A percentile compares a stretch with the other conserved stretches of the same genome.
Conservation (phyloP, 2,329 filamentous ascomycete species). For the Xylariomycetidae sp. region DNA sequence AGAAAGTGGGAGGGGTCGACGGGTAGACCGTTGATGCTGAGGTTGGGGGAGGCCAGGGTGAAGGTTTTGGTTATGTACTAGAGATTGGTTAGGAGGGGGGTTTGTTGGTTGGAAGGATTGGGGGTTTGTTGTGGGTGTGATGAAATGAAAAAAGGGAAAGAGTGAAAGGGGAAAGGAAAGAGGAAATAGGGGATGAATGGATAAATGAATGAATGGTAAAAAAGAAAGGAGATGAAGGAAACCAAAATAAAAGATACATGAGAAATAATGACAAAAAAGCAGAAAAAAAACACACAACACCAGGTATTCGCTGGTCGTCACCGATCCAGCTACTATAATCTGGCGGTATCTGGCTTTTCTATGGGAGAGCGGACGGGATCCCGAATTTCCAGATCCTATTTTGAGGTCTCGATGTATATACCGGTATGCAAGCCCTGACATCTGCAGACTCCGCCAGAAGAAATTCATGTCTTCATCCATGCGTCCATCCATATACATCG, state of each 20-base stretch:
- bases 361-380: conserved; percentile 29
- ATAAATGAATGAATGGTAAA: conserved; percentile 1
- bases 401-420: too few relatives aligned
- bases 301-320: conserved; percentile 30
- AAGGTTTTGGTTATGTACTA: conserved; percentile 62
- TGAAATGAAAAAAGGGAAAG: neutral
- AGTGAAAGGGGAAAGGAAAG: neutral
- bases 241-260: neutral
- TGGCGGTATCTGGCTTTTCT: conserved; percentile 26
- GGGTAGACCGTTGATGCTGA: conserved; percentile 58
- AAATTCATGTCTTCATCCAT: too few relatives aligned
- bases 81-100: neutral
- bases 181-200: neutral
- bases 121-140: neutral
- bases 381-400: conserved; percentile 26
- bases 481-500: too few relatives aligned
- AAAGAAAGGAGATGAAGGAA: conserved; percentile 2
- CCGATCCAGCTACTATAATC: conserved; percentile 29
- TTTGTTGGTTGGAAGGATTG: neutral
- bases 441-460: too few relatives aligned
- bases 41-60: conserved; percentile 52
- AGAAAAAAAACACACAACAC: conserved; percentile 29
- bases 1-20: conserved; percentile 39
- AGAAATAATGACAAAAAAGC: conserved; percentile 3
- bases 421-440: too few relatives aligned